Conservation (phyloP, 345 rosid species). For the Hevea brasiliensis region DNA sequence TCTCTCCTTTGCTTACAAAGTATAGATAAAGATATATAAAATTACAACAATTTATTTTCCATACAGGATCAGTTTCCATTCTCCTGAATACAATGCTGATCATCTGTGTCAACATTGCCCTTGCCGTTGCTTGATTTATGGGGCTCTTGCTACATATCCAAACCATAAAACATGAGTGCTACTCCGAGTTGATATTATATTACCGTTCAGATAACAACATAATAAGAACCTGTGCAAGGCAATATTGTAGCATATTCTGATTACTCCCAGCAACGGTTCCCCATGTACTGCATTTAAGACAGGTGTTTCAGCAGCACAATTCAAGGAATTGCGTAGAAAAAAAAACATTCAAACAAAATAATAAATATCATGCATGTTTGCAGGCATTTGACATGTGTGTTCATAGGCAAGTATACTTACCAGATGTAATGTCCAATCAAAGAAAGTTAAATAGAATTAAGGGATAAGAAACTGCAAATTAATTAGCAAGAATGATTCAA, state of each 20-base stretch:
- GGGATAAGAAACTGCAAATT: background rate
- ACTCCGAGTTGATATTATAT: slow-evolving; percentile 15
- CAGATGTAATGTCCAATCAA: background rate
- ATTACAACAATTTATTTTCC: slow-evolving; percentile 26
- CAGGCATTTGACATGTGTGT: background rate
- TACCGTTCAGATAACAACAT: slow-evolving; percentile 6
- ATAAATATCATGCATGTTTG: background rate
- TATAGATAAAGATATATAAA: slow-evolving; percentile 5
- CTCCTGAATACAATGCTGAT: slow-evolving; percentile 88
- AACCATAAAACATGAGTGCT: slow-evolving; percentile 32
- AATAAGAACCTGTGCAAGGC: slow-evolving; percentile 81
- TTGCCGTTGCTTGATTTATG: slow-evolving; percentile 93
- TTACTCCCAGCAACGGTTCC: slow-evolving; percentile 93
- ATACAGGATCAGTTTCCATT: slow-evolving; percentile 91
- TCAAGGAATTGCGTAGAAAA: background rate
- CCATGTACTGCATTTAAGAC: slow-evolving; percentile 71
- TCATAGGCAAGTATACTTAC: background rate
- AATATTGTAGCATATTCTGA: slow-evolving; percentile 93
- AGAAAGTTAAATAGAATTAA: background rate
- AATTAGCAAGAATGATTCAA: background rate
- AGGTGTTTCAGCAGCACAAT: slow-evolving; percentile 3
- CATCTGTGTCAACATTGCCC: slow-evolving; percentile 99
- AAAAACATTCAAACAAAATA: background rate
- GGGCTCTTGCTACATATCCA: slow-evolving; percentile 89
- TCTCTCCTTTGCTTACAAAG: background rate